phyloP scores from a whole-genome alignment of 2,329 filamentous ascomycete genomes.

The Chaetomiaceae sp. region DNA sequence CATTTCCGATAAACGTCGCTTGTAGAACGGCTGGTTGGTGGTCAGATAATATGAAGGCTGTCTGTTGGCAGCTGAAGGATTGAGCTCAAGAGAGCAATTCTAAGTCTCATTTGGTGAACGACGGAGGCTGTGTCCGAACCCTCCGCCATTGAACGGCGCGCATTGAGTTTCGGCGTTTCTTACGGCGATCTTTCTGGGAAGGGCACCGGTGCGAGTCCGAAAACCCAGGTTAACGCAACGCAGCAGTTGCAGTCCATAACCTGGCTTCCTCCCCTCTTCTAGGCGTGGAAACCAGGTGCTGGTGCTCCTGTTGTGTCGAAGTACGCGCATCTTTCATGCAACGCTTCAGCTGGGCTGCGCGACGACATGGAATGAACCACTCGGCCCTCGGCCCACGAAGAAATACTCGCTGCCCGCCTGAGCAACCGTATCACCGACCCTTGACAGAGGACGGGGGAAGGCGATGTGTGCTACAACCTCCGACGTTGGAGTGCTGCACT shows the following conservation, averaged over 20 bases:
- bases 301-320: not conserved
- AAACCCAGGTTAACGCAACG: not conserved
- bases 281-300: not conserved
- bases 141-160: not conserved
- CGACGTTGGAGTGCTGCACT: too few species aligned
- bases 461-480: too few species aligned
- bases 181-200: not conserved
- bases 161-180: slow-evolving; percentile 1
- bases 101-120: not conserved
- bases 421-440: too few species aligned
- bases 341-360: not conserved
- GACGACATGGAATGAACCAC: not conserved
- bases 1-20: too few species aligned
- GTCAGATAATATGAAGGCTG: too few species aligned
- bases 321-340: not conserved
- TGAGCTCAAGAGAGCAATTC: not conserved
- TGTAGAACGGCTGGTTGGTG: too few species aligned
- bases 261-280: too few species aligned
- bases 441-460: too few species aligned
- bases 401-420: too few species aligned
- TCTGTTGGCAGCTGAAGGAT: not conserved
- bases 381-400: not conserved
- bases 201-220: not conserved
- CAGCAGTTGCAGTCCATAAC: too few species aligned
- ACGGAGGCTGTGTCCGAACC: not conserved